Conservation (phyloP, 345 rosid genomes). For the Populus davidiana region DNA sequence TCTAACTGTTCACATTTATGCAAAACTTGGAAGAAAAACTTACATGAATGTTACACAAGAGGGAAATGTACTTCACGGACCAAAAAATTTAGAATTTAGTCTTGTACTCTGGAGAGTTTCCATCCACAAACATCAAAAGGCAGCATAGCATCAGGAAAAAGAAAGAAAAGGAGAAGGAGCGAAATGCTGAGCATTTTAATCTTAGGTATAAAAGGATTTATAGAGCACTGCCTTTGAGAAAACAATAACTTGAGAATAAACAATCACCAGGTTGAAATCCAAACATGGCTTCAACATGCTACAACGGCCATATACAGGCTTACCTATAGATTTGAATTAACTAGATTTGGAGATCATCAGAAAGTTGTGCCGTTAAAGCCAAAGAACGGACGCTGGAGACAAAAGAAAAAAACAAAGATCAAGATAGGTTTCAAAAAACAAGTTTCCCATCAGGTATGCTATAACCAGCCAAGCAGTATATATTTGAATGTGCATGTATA, state of each 20-base stretch:
- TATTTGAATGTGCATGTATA: not conserved
- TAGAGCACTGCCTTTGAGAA: not conserved
- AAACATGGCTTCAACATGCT: not conserved
- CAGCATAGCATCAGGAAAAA: not conserved
- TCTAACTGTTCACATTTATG: no score
- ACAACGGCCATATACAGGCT: not conserved
- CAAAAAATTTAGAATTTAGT: no score
- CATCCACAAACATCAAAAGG: not conserved
- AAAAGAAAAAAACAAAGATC: not conserved
- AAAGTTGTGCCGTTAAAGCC: constrained; percentile 83
- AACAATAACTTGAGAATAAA: not conserved
- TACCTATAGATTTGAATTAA: not conserved
- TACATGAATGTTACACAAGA: no score
- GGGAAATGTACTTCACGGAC: no score
- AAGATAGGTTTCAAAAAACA: not conserved
- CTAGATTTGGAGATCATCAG: constrained; percentile 28
- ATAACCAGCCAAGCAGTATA: not conserved
- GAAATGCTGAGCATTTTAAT: not conserved
- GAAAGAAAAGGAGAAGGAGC: not conserved
- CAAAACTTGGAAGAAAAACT: no score
- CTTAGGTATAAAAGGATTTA: not conserved
- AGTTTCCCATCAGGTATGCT: not conserved
- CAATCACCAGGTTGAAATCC: not conserved
- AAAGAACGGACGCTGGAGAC: constrained; percentile 55
- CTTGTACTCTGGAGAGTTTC: no score